A percentile compares a stretch with the other conserved stretches of the same genome.
Evolutionary conservation across 257 asterid genomes (phyloP).

Genomic region (Cordia subcordata): DNA sequence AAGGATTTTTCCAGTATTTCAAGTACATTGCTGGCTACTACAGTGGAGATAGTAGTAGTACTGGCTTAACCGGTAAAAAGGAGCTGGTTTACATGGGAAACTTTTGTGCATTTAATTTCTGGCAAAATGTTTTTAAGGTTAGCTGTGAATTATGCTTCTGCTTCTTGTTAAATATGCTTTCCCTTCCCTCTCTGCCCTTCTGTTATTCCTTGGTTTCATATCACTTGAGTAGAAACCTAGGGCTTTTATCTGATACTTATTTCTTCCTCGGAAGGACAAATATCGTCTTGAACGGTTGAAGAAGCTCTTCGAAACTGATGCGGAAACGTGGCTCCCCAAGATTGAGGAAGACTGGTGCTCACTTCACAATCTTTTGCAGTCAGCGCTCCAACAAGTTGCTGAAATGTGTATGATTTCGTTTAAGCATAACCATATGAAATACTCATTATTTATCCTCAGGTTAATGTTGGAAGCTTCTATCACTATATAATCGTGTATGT

Average conservation of each 20-base stretch:
- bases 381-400: conserved; percentile 72
- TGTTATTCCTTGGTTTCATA: conserved; percentile 5
- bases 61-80: conserved; percentile 60
- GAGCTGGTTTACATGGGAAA: conserved; percentile 63
- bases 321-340: conserved; percentile 28
- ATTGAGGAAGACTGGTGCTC: conserved; percentile 91
- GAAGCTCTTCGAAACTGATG: conserved; percentile 34
- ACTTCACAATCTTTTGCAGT: conserved; percentile 65
- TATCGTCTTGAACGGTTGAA: conserved; percentile 53
- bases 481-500: conserved; percentile 4
- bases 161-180: background rate
- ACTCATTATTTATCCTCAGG: no score
- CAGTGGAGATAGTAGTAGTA: conserved; percentile 35
- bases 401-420: conserved; percentile 58
- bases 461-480: no score
- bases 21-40: conserved; percentile 51
- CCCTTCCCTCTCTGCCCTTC: background rate
- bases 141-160: conserved; percentile 8
- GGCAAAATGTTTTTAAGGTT: conserved; percentile 88
- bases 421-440: background rate
- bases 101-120: conserved; percentile 77
- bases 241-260: conserved; percentile 10
- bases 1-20: conserved; percentile 32
- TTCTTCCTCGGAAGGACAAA: conserved; percentile 54
- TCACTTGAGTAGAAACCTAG: conserved; percentile 7